Conservation (phyloP, 345 rosid genomes). For the Citrus hindsii region DNA sequence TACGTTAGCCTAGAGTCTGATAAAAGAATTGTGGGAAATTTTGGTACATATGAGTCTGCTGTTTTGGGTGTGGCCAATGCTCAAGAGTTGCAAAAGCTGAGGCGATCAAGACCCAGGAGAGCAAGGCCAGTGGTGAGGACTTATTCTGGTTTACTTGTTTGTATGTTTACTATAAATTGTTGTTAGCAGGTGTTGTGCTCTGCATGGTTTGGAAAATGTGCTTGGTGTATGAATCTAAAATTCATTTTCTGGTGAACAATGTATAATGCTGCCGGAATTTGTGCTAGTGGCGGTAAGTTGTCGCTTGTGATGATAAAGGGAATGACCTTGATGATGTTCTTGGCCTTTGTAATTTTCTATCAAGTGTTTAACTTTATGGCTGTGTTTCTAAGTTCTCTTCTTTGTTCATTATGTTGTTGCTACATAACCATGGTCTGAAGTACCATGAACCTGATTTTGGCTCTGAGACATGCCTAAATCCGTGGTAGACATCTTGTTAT, state of each 20-base stretch:
- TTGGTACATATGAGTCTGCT: conserved; percentile 82
- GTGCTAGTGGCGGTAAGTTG: not conserved
- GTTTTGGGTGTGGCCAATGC: conserved; percentile 72
- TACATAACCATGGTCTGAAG: not conserved
- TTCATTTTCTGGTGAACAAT: not conserved
- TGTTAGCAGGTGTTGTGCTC: not conserved
- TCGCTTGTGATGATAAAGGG: not conserved
- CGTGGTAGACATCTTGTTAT: not conserved
- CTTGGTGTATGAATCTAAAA: not conserved
- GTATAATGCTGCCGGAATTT: not conserved
- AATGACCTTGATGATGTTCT: not conserved
- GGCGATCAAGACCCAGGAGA: conserved; percentile 72
- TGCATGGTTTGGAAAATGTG: not conserved
- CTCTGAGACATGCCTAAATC: not conserved
- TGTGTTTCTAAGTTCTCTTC: not conserved
- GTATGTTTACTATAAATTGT: not conserved
- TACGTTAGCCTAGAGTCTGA: conserved; percentile 77
- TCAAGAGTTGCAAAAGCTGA: conserved; percentile 52
- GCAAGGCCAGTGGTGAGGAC: conserved; percentile 60
- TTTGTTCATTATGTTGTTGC: not conserved
- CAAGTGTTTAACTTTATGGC: not conserved
- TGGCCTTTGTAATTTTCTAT: not conserved
- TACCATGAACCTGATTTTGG: not conserved
- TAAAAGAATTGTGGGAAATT: conserved; percentile 64
- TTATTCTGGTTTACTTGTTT: not conserved